Base-by-base conservation (phyloP, 495 filamentous ascomycete genomes). In the Podospora comata region DNA sequence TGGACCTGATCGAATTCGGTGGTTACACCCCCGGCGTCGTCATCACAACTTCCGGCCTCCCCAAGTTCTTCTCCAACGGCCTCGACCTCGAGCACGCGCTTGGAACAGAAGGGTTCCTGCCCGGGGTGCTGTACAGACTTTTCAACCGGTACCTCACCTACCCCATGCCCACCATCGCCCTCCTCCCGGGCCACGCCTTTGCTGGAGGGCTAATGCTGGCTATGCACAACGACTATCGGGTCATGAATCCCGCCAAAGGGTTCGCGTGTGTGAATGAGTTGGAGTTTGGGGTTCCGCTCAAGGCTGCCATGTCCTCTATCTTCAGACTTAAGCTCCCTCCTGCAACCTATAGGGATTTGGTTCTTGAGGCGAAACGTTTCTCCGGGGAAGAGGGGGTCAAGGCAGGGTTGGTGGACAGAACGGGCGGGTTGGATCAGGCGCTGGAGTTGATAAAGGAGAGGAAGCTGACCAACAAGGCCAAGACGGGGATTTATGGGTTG, bases 21-120 rank as follows among this genome's bases (percentile, higher is more conserved):
- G 79, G 84, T 11, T 85, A 88, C 68, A 83, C 85, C 0, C 86
- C 85, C 34, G 91, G 91, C 59, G 91, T 93, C 0, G 79, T 92
- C 3, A 77, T 94, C 30, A 93, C 91, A 1, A 94, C 91, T 5
- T 88, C 85, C 60, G 85, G 83, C 30, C 90, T 93, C 58, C 72
- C 81, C 61, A 94, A 94, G 74, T 94, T 94, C 82, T 94, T 91
- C 79, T 89, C 86, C 77, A 93, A 93, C 78, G 91, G 91, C 0
- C 82, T 94, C 9, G 90, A 94, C 75, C 81, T 91, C 19, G 81
- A 86, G 16, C 78, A 86, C 68, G 88, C 85, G 2, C 64, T 79
- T 1, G 74, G 76, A 20, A 83, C 79, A 0, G 75, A 81, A 13
- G 79, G 80, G 0, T 92, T 90, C 75, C 77, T 86, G 6, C 80